A percentile compares a stretch with the other conserved stretches of the same genome.
phyloP scores from a whole-genome alignment of 2,329 filamentous ascomycete species.

The Nemania serpens region DNA sequence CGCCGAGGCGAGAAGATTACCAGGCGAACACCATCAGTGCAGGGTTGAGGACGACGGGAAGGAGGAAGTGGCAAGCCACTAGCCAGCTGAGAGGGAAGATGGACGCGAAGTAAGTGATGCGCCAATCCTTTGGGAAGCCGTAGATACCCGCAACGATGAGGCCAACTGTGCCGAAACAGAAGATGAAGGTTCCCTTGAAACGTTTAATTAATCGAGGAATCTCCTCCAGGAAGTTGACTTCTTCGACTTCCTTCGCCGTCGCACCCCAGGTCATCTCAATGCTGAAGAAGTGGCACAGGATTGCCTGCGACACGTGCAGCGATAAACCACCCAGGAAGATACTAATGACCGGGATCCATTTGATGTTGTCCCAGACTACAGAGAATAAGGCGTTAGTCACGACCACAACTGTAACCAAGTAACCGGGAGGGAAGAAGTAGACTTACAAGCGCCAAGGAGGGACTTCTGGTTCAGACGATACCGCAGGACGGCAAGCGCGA shows the following conservation, averaged over 20 bases:
- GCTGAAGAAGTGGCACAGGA: slow-evolving; percentile 48
- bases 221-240: slow-evolving; percentile 43
- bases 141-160: slow-evolving; percentile 39
- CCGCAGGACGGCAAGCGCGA: slow-evolving; percentile 60
- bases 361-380: slow-evolving; percentile 58
- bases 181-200: slow-evolving; percentile 43
- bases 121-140: slow-evolving; percentile 51
- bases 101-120: slow-evolving; percentile 61
- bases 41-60: slow-evolving; percentile 65
- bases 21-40: slow-evolving; percentile 67
- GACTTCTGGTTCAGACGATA: slow-evolving; percentile 60
- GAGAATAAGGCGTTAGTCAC: slow-evolving; percentile 11
- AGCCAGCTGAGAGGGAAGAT: slow-evolving; percentile 62
- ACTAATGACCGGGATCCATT: slow-evolving; percentile 50
- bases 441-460: slow-evolving; percentile 50
- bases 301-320: slow-evolving; percentile 47
- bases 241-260: slow-evolving; percentile 42
- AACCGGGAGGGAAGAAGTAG: neutral
- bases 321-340: slow-evolving; percentile 51
- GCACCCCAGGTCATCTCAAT: slow-evolving; percentile 49
- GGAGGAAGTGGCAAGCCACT: slow-evolving; percentile 58
- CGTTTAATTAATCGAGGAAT: slow-evolving; percentile 39
- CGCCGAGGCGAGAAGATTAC: slow-evolving; percentile 40
- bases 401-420: neutral
- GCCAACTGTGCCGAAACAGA: slow-evolving; percentile 35